phyloP scores from a whole-genome alignment of 208 protist genomes.

The Vickermania spadyakhi region DNA sequence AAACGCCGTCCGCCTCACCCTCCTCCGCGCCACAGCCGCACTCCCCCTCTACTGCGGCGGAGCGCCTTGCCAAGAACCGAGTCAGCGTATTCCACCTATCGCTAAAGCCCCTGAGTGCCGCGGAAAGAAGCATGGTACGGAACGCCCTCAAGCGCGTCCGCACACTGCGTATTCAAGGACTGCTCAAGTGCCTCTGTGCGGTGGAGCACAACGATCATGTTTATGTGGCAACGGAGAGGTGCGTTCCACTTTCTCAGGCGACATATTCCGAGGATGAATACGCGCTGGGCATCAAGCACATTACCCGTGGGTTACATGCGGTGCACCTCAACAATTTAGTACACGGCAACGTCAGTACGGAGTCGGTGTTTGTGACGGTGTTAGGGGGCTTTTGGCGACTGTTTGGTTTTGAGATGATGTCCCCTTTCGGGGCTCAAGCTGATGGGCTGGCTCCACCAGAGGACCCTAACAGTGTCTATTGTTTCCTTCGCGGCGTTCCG shows the following conservation, averaged over 20 bases:
- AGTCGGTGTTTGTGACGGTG: conserved; percentile 55
- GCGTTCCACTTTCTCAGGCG: conserved; percentile 18
- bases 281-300: conserved; percentile 49
- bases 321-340: conserved; percentile 70
- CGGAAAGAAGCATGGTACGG: conserved; percentile 27
- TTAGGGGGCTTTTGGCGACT: conserved; percentile 71
- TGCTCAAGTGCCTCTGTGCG: conserved; percentile 61
- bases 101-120: conserved; percentile 4
- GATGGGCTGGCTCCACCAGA: neutral
- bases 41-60: conserved; percentile 34
- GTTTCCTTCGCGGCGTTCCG: neutral
- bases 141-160: conserved; percentile 65
- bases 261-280: conserved; percentile 20
- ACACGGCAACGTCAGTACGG: conserved; percentile 65
- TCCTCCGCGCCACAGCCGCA: conserved; percentile 22
- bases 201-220: conserved; percentile 57
- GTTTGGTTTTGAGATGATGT: conserved; percentile 68
- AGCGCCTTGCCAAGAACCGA: conserved; percentile 22
- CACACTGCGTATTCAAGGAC: conserved; percentile 60
- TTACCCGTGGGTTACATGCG: conserved; percentile 35
- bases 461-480: conserved; percentile 1
- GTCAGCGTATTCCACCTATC: conserved; percentile 55
- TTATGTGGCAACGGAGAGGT: conserved; percentile 80
- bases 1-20: neutral
- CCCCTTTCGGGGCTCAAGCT: conserved; percentile 8